These are phyloP conservation scores for Lipomyces anomalus DNA, from an alignment of 805 yeast genomes.

Conservation along the genomic window DNA sequence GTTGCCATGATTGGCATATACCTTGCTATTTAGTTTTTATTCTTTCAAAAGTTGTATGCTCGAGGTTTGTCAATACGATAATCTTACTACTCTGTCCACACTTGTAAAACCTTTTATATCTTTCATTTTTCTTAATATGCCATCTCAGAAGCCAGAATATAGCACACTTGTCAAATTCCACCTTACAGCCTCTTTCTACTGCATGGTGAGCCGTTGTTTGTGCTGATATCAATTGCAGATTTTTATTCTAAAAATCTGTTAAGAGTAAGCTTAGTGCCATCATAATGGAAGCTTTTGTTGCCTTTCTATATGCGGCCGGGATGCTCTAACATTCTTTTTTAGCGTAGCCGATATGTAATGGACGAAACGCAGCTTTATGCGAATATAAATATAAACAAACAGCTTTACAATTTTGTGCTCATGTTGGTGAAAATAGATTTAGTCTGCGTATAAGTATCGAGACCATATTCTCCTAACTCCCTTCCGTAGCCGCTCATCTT, in stretches of 20 bases:
- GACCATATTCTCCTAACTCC: slow-evolving; percentile 85
- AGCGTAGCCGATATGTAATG: not conserved
- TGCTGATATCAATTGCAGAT: not conserved
- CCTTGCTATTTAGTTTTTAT: too few relatives aligned
- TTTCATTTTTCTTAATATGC: too few relatives aligned
- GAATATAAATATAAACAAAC: too few relatives aligned
- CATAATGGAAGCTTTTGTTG: too few relatives aligned
- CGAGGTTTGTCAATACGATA: too few relatives aligned
- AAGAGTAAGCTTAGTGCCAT: not conserved
- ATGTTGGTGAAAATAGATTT: slow-evolving; percentile 60
- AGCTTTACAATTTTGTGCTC: slow-evolving; percentile 7
- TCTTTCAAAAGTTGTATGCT: too few relatives aligned
- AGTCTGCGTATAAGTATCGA: slow-evolving; percentile 76
- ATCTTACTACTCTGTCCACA: too few relatives aligned
- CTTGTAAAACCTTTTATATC: too few relatives aligned
- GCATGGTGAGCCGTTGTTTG: not conserved
- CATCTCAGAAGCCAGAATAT: too few relatives aligned
- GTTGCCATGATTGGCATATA: too few relatives aligned
- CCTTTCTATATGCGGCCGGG: not conserved
- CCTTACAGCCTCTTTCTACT: not conserved
- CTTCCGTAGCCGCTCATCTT: slow-evolving; percentile 89
- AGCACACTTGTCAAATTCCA: not conserved
- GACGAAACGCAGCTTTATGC: too few relatives aligned
- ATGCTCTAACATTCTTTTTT: not conserved
- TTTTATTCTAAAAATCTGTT: too few relatives aligned